Percentiles rank a stretch among this genome's conserved stretches.
Conservation (phyloP, 768 basidiomycete species). For the Rickenella mellea region DNA sequence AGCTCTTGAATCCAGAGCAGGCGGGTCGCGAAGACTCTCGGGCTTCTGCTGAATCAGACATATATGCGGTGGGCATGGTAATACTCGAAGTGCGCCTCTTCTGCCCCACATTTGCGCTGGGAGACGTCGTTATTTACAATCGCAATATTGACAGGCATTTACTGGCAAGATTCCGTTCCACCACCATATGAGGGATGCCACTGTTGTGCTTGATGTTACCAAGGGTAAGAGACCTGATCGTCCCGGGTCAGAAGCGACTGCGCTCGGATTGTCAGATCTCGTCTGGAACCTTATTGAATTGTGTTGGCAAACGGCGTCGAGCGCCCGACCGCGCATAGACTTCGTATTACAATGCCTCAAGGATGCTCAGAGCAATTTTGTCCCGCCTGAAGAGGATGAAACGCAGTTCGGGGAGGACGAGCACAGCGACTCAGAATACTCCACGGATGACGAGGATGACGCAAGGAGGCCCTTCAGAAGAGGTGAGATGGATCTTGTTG, state of each 20-base stretch:
- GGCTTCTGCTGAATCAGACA: background rate
- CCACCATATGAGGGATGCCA: background rate
- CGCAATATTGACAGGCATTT: background rate
- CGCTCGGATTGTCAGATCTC: slow-evolving; percentile 3
- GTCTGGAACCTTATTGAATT: slow-evolving; percentile 1
- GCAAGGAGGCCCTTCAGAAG: no score
- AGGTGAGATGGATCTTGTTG: no score
- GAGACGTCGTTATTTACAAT: no score
- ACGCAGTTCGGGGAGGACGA: no score
- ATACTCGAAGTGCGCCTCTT: background rate
- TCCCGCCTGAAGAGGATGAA: no score
- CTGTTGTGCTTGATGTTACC: slow-evolving; percentile 1
- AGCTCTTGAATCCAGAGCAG: slow-evolving; percentile 2
- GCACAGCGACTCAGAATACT: no score
- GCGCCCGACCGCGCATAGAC: background rate
- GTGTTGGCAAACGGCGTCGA: background rate
- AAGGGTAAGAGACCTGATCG: background rate
- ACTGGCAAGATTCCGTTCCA: slow-evolving; percentile 3
- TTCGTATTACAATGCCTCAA: background rate
- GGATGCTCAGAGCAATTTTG: no score
- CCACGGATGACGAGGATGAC: no score
- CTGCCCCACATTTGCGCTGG: background rate
- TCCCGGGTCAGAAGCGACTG: background rate
- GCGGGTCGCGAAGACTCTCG: background rate
- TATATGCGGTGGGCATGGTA: slow-evolving; percentile 3